Evolutionary conservation across 371 early-diverging fungal genomes (phyloP), one percentile per base, ranked within the genome.

Genomic region (Blakeslea trispora): DNA sequence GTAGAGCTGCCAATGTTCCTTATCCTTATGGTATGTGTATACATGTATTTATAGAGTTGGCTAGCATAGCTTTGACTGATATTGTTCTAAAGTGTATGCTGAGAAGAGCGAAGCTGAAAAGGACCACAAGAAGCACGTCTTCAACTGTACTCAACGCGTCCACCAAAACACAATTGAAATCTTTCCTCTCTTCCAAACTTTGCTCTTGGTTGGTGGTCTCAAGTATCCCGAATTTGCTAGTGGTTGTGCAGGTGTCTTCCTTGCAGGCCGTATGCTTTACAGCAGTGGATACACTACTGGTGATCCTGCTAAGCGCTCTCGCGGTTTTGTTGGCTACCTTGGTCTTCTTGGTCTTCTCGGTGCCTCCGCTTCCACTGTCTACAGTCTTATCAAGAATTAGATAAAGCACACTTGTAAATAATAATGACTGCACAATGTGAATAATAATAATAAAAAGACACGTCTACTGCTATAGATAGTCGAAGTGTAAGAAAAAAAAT

Each of bases 61-160:
- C 37, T 10, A 21, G 15, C 3, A 21, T 11, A 17, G 35, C 19
- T 5, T 15, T 13, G 13, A 23, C 10, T 31, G 9, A 35, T 35
- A 37, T 15, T 35, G 43, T 21, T 1, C 9, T 56, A 9, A 48
- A 79, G 77, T 74, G 45, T 87, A 89, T 58, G 88, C 84, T 49
- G 81, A 81, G 10, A 75, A 66, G 39, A 59, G 62, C 17, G 89
- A 85, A 56, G 81, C 81, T 46, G 81, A 83, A 57, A 73, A 71
- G 50, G 81, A 83, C 54, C 70, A 67, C 21, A 77, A 75, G 61
- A 86, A 86, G 65, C 57, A 76, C 57, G 37, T 81, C 32, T 87
- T 87, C 72, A 85, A 86, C 75, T 86, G 89, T 73, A 61, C 72
- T 55, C 89, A 89, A 67, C 82, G 89, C 44, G 85, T 81, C 28